Evolutionary conservation across 1,139 yeast species (phyloP).

Genomic region (Yamadazyma mexicana): DNA sequence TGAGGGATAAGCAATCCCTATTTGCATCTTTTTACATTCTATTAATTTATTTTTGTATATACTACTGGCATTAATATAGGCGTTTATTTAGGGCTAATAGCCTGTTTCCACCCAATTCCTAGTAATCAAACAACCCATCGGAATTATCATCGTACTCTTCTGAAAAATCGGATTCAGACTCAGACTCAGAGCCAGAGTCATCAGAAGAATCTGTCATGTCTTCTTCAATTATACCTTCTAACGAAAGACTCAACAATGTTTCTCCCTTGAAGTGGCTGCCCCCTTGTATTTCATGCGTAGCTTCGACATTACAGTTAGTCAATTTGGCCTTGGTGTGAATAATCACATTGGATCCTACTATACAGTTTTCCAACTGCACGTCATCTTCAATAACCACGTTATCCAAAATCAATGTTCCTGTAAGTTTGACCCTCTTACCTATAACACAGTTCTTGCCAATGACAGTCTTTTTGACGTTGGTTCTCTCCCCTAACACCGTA

Average conservation of each 20-base stretch:
- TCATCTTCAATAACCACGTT: conserved; percentile 78
- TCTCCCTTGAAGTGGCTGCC: conserved; percentile 80
- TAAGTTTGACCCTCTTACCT: conserved; percentile 84
- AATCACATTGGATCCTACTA: conserved; percentile 68
- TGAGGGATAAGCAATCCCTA: too few species aligned
- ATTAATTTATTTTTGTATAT: conserved; percentile 1
- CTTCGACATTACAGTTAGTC: conserved; percentile 82
- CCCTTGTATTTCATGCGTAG: conserved; percentile 63
- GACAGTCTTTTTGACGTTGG: conserved; percentile 80
- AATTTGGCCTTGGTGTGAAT: conserved; percentile 62
- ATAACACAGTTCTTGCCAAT: conserved; percentile 75
- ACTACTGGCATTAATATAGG: not conserved
- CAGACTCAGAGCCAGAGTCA: conserved; percentile 21
- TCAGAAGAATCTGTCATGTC: conserved; percentile 25
- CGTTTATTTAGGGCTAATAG: not conserved
- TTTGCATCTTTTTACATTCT: too few species aligned
- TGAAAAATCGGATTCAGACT: conserved; percentile 28
- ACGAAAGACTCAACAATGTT: conserved; percentile 63
- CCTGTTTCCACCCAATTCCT: too few species aligned
- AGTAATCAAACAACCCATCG: conserved; percentile 46
- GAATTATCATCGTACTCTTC: conserved; percentile 51
- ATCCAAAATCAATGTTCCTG: conserved; percentile 80
- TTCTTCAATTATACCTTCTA: conserved; percentile 50
- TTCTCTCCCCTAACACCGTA: conserved; percentile 67
- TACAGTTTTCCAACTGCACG: conserved; percentile 83